Evolutionary conservation across 192 early-diverging fungal species (phyloP).

Genomic region (Coemansia sp.): DNA sequence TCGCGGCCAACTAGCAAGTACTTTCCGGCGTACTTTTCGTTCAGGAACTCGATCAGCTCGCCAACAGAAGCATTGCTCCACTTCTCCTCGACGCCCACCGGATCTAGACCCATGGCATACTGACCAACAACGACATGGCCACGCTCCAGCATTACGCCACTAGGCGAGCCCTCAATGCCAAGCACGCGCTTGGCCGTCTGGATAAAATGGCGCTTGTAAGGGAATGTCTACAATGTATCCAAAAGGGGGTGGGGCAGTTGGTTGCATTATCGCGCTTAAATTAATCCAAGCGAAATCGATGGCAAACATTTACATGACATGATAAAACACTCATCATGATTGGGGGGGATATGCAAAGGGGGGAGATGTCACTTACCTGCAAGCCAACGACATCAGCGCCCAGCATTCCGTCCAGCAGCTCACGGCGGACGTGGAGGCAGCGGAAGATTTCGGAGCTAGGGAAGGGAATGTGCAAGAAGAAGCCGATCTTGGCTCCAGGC

Average conservation of each 20-base stretch:
- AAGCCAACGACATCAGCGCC: constrained; percentile 90
- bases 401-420: constrained; percentile 88
- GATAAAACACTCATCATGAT: background rate
- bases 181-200: constrained; percentile 87
- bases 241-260: background rate
- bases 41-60: constrained; percentile 76
- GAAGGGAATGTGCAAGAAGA: constrained; percentile 97
- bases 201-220: constrained; percentile 90
- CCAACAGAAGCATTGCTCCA: constrained; percentile 67
- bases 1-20: constrained; percentile 93
- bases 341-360: background rate
- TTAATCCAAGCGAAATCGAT: constrained; percentile 18
- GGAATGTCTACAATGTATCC: constrained; percentile 75
- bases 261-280: constrained; percentile 35
- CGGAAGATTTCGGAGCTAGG: constrained; percentile 95
- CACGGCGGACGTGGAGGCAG: constrained; percentile 82
- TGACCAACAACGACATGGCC: constrained; percentile 84
- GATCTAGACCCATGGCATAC: constrained; percentile 95
- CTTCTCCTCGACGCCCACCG: constrained; percentile 71
- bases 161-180: constrained; percentile 84
- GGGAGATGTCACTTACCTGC: constrained; percentile 45
- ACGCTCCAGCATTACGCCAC: constrained; percentile 77
- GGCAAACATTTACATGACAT: background rate
- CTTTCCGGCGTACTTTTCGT: constrained; percentile 89
- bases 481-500: constrained; percentile 88